A percentile compares a stretch with the other conserved stretches of the same genome.
Evolutionary conservation across 441 rosid genomes (phyloP).

Genomic region (Manihot esculenta): DNA sequence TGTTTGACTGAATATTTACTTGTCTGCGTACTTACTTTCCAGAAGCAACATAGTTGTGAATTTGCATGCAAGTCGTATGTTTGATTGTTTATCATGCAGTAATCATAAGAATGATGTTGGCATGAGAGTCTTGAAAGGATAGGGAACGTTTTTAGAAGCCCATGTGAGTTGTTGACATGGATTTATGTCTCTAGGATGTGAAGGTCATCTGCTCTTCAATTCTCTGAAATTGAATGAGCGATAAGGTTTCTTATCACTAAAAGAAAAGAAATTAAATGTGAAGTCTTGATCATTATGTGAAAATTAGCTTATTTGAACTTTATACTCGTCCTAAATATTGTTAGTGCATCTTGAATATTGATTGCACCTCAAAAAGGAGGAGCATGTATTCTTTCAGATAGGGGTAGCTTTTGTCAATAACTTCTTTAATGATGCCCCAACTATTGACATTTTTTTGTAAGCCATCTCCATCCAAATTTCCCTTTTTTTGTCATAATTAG

Average conservation of each 20-base stretch:
- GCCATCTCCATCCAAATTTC: background rate
- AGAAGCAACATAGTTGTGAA: background rate
- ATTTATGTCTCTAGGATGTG: background rate
- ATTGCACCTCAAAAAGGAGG: background rate
- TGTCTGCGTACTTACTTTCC: background rate
- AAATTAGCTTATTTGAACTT: background rate
- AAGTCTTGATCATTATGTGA: conserved; percentile 1
- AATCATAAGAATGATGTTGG: background rate
- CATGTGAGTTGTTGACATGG: background rate
- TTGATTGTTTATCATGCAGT: background rate
- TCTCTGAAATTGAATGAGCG: background rate
- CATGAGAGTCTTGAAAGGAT: background rate
- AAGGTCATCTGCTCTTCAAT: no score
- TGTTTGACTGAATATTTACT: background rate
- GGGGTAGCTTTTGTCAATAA: background rate
- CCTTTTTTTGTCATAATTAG: background rate
- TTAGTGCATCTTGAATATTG: background rate
- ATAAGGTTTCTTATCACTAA: background rate
- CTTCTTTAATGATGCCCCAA: background rate
- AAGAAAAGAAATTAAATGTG: background rate
- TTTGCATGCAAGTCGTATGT: background rate
- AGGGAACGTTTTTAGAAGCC: background rate
- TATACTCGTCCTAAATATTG: background rate
- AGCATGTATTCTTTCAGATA: no score
- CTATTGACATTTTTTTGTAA: background rate